A percentile compares a stretch with the other conserved stretches of the same genome.
These are phyloP conservation scores for Cantharellus cinnabarinus DNA, from an alignment of 768 basidiomycete genomes.

Conservation along the genomic window DNA sequence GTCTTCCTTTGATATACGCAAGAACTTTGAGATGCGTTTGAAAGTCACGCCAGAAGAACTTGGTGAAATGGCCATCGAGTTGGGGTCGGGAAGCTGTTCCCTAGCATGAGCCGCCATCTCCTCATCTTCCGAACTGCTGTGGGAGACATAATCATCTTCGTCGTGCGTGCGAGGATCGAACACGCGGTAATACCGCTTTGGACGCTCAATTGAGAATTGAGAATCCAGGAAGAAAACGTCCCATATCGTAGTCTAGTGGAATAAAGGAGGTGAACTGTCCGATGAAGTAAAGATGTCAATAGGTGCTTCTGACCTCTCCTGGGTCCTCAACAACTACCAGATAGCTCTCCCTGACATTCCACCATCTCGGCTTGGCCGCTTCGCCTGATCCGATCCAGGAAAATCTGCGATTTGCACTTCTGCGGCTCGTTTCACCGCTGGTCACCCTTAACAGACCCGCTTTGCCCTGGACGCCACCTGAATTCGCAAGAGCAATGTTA, in stretches of 20 bases:
- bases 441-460: constrained; percentile 47
- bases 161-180: not conserved
- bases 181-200: constrained; percentile 65
- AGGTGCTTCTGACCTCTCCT: constrained; percentile 42
- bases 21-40: too few species aligned
- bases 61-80: not conserved
- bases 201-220: constrained; percentile 79
- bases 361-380: constrained; percentile 63
- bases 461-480: constrained; percentile 58
- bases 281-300: not conserved
- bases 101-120: too few species aligned
- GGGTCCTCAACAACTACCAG: constrained; percentile 72
- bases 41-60: too few species aligned
- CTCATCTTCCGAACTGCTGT: not conserved
- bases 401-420: constrained; percentile 1
- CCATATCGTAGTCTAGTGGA: constrained; percentile 52
- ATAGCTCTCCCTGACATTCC: constrained; percentile 80
- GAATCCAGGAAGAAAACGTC: constrained; percentile 86
- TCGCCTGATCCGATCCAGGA: constrained; percentile 24
- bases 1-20: too few species aligned
- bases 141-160: too few species aligned
- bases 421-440: constrained; percentile 15
- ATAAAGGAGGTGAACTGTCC: not conserved
- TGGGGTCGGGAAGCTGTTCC: not conserved
- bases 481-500: constrained; percentile 55